These are phyloP conservation scores for Fusarium piperis DNA, from an alignment of 2,329 filamentous ascomycete genomes.

Conservation along the genomic window DNA sequence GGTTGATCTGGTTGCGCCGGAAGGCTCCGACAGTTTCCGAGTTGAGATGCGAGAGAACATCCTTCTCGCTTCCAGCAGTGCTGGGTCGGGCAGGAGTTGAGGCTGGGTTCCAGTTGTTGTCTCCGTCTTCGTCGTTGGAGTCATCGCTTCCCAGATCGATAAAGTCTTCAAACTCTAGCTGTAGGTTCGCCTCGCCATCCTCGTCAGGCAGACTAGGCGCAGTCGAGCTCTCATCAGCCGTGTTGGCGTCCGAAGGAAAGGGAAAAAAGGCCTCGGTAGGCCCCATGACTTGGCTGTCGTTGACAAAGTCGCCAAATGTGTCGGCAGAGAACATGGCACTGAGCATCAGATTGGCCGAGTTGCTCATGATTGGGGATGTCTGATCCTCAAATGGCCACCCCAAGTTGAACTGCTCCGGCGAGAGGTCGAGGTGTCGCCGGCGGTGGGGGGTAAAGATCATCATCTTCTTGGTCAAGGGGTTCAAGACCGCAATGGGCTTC, in stretches of 20 bases:
- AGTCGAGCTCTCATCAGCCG: conserved; percentile 59
- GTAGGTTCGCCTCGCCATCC: conserved; percentile 71
- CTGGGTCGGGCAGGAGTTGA: conserved; percentile 62
- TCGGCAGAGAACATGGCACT: conserved; percentile 72
- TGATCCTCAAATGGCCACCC: conserved; percentile 55
- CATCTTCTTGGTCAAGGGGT: conserved; percentile 67
- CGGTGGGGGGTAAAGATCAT: conserved; percentile 70
- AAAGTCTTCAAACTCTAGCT: conserved; percentile 76
- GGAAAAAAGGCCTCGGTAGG: conserved; percentile 81
- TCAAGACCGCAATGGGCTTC: conserved; percentile 68
- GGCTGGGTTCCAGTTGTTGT: conserved; percentile 59
- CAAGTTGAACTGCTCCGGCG: conserved; percentile 64
- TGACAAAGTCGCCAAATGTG: conserved; percentile 65
- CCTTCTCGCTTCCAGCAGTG: conserved; percentile 59
- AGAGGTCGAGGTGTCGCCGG: conserved; percentile 60
- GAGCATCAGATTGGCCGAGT: conserved; percentile 81
- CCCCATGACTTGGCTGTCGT: conserved; percentile 73
- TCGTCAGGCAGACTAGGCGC: conserved; percentile 55
- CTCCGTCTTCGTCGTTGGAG: conserved; percentile 68
- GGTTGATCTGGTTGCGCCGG: conserved; percentile 73
- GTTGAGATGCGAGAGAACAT: conserved; percentile 68
- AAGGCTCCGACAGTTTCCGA: conserved; percentile 79
- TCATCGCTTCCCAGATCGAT: conserved; percentile 71
- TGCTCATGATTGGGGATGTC: conserved; percentile 68
- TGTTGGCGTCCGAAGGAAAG: conserved; percentile 68